Conservation (phyloP, 345 rosid species). For the Erodium maritimum region DNA sequence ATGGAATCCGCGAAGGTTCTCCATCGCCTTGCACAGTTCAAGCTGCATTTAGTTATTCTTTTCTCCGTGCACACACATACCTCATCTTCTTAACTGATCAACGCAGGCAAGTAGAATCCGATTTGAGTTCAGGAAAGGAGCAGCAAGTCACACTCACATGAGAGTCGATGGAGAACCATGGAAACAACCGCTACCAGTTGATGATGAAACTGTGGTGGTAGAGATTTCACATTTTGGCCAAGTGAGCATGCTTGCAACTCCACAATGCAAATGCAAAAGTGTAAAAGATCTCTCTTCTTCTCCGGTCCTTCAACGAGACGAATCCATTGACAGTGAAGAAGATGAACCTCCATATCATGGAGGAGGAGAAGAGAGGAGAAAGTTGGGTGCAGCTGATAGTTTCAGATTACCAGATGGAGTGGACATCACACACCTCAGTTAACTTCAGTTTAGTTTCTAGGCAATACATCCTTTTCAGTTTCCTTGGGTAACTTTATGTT, state of each 20-base stretch:
- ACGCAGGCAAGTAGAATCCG: background rate
- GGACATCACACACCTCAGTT: background rate
- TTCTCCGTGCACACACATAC: too few species aligned
- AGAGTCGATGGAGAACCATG: background rate
- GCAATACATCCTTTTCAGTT: too few species aligned
- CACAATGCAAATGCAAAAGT: background rate
- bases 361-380: constrained; percentile 1
- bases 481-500: too few species aligned
- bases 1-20: too few species aligned
- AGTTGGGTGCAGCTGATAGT: background rate
- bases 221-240: background rate
- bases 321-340: background rate
- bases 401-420: background rate
- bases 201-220: background rate
- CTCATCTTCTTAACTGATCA: too few species aligned
- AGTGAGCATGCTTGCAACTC: background rate
- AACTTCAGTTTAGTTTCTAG: background rate
- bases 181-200: constrained; percentile 1
- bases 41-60: too few species aligned
- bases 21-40: too few species aligned
- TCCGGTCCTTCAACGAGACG: background rate
- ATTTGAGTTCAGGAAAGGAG: background rate
- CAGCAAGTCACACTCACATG: background rate
- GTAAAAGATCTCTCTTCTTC: background rate
- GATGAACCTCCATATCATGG: background rate